phyloP scores from a whole-genome alignment of 2,329 filamentous ascomycete species.

The Dothiorella sarmentorum region DNA sequence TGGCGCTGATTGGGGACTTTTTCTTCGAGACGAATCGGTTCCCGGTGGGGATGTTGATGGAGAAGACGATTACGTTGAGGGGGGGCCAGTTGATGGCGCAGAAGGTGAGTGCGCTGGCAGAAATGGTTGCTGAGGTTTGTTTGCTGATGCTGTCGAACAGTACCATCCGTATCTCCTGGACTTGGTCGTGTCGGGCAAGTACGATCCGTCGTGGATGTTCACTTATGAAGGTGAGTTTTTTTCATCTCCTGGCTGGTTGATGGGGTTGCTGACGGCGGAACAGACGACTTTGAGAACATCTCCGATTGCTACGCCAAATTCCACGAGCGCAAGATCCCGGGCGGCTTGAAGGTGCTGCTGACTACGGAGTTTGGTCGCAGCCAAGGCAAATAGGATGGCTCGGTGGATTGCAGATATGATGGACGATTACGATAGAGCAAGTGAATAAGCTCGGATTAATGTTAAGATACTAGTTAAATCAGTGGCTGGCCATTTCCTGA shows the following conservation, averaged over 20 bases:
- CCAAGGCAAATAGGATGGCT: no score
- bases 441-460: no score
- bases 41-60: constrained; percentile 17
- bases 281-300: not conserved
- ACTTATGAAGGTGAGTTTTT: not conserved
- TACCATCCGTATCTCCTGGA: constrained; percentile 21
- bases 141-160: constrained; percentile 20
- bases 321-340: constrained; percentile 28
- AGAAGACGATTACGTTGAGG: constrained; percentile 20
- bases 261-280: not conserved
- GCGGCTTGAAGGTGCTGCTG: constrained; percentile 30
- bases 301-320: constrained; percentile 19
- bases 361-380: constrained; percentile 30
- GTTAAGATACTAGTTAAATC: no score
- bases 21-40: constrained; percentile 20
- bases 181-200: constrained; percentile 24
- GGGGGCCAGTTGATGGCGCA: constrained; percentile 18
- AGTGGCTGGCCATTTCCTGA: no score
- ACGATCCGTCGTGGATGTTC: not conserved
- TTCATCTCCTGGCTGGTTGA: no score
- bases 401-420: no score
- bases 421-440: no score
- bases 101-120: not conserved
- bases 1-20: constrained; percentile 20
- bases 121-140: not conserved